Evolutionary conservation across 2,329 filamentous ascomycete species (phyloP), one percentile per base, ranked within the genome.

Genomic region (Calonectria fujianensis): DNA sequence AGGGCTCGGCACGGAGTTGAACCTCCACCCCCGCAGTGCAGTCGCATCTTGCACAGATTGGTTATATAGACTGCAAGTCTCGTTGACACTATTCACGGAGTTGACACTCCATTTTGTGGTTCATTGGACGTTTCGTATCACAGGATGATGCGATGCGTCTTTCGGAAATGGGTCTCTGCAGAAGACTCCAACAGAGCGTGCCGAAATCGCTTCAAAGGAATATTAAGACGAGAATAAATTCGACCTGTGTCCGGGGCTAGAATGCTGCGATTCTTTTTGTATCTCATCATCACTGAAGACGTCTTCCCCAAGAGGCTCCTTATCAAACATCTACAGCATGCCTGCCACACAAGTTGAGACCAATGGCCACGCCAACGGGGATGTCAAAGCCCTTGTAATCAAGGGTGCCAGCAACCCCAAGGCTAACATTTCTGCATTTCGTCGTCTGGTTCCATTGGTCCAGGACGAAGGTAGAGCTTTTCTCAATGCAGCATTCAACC

Each of bases 401-500:
- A 50, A 51, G 9, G 20, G 11, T 18, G 10, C n/a, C n/a, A 14
- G 27, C 24, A 27, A n/a, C 20, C 1, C 51, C 50, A 69, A 39
- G 37, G n/a, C 67, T 10, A 18, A 50, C 3, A 48, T 69, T 27
- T 18, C 37, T 6, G 39, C 27, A 1, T 70, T 51, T 41, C 69
- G 73, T 9, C 70, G 41, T 11, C 65, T 75, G 1, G 73, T 75
- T 3, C 69, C 73, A 4, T 13, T 75, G 2, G 57, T 73, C 13
- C 9, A 27, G 1, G 69, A 69, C 29, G 57, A 69, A 9, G 39
- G 24, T 24, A 52, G 68, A 31, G 75, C 79, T 8, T 82, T 82
- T 48, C 79, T 84, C n/a, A 83, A 84, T 51, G 78, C 83, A 6
- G 79, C 81, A 8, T 82, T 81, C 14, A 79, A 78, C 65, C 82